These are phyloP conservation scores for Phaeolepiota aurea DNA, from an alignment of 768 basidiomycete genomes.

Conservation along the genomic window DNA sequence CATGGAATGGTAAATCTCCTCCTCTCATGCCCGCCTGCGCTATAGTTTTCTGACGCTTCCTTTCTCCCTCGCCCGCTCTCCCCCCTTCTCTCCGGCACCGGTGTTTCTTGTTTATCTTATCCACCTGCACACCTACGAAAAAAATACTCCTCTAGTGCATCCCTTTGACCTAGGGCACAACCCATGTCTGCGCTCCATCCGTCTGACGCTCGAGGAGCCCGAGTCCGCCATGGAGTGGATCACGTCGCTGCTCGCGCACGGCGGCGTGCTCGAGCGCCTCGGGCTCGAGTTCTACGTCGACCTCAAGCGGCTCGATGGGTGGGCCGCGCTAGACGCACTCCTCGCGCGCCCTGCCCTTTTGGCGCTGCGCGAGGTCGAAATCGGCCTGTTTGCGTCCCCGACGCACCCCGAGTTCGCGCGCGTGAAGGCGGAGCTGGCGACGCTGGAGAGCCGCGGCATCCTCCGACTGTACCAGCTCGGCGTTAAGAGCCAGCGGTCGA, in stretches of 20 bases:
- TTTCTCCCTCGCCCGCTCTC: background rate
- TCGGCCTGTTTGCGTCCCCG: slow-evolving; percentile 31
- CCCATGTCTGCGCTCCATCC: slow-evolving; percentile 25
- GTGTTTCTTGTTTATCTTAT: slow-evolving; percentile 4
- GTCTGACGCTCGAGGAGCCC: slow-evolving; percentile 32
- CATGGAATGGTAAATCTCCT: slow-evolving; percentile 24
- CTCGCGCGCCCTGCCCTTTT: slow-evolving; percentile 21
- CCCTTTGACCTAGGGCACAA: slow-evolving; percentile 27
- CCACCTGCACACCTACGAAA: slow-evolving; percentile 6
- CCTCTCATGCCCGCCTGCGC: slow-evolving; percentile 6
- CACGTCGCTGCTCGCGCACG: slow-evolving; percentile 19
- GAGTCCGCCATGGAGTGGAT: slow-evolving; percentile 29
- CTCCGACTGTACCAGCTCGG: slow-evolving; percentile 32
- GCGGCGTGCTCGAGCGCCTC: slow-evolving; percentile 19
- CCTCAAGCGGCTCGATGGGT: slow-evolving; percentile 24
- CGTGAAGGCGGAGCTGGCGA: slow-evolving; percentile 22
- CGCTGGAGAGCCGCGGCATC: slow-evolving; percentile 17
- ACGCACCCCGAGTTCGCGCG: slow-evolving; percentile 22
- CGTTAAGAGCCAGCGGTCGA: slow-evolving; percentile 28
- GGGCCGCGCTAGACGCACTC: slow-evolving; percentile 25
- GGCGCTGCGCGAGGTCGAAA: slow-evolving; percentile 24
- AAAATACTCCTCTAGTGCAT: slow-evolving; percentile 19
- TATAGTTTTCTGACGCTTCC: background rate
- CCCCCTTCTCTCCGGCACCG: background rate
- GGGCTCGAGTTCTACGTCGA: slow-evolving; percentile 33